These are phyloP conservation scores for Coniochaeta sp. DNA, from an alignment of 2,329 filamentous ascomycete species.

Conservation along the genomic window DNA sequence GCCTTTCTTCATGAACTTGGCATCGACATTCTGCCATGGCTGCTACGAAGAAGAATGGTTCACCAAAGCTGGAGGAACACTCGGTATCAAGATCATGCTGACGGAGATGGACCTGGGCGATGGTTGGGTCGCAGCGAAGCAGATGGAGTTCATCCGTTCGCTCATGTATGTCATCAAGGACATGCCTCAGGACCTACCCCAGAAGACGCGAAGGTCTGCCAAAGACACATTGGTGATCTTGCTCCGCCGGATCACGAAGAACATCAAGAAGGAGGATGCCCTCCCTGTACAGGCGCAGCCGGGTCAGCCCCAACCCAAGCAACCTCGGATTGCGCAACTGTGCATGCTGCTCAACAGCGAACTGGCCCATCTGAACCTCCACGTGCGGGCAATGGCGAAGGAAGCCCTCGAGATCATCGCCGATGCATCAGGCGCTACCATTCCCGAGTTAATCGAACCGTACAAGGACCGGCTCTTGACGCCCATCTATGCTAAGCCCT, in stretches of 20 bases:
- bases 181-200: slow-evolving; percentile 88
- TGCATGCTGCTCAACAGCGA: slow-evolving; percentile 84
- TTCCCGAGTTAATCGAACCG: slow-evolving; percentile 82
- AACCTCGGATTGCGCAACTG: slow-evolving; percentile 62
- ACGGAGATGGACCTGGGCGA: slow-evolving; percentile 81
- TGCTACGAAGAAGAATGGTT: slow-evolving; percentile 99
- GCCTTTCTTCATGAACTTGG: slow-evolving; percentile 77
- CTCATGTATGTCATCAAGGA: slow-evolving; percentile 97
- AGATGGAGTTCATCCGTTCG: slow-evolving; percentile 83
- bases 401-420: slow-evolving; percentile 75
- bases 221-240: slow-evolving; percentile 78
- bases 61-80: slow-evolving; percentile 85
- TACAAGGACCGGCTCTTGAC: slow-evolving; percentile 85
- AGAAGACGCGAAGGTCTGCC: slow-evolving; percentile 76
- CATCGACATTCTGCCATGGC: slow-evolving; percentile 81
- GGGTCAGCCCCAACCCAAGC: slow-evolving; percentile 37
- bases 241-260: slow-evolving; percentile 70
- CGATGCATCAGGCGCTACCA: slow-evolving; percentile 66
- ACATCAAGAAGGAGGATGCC: slow-evolving; percentile 72
- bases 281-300: slow-evolving; percentile 29
- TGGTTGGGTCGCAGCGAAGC: slow-evolving; percentile 72
- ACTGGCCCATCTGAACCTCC: slow-evolving; percentile 89
- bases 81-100: slow-evolving; percentile 83
- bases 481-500: slow-evolving; percentile 90
- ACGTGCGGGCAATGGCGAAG: slow-evolving; percentile 84